Evolutionary conservation across 2,329 filamentous ascomycete species (phyloP).

Genomic region (Talaromyces sp.): DNA sequence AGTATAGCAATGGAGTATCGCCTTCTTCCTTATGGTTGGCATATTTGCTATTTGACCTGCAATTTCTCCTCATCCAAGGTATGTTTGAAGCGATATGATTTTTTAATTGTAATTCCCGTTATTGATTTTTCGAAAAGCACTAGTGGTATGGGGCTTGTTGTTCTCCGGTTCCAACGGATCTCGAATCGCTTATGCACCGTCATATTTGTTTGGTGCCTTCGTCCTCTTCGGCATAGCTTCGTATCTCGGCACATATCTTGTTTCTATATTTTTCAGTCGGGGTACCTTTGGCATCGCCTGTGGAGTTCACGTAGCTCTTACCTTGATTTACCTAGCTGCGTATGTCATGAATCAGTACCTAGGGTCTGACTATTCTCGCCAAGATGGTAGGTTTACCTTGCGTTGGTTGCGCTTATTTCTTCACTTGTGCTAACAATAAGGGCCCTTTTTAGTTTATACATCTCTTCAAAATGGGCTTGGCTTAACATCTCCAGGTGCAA

Average conservation of each 20-base stretch:
- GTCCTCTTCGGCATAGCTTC: slow-evolving; percentile 76
- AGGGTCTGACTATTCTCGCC: not conserved
- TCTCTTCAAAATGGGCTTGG: slow-evolving; percentile 3
- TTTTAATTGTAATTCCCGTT: not conserved
- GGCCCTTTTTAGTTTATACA: not conserved
- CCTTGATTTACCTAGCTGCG: slow-evolving; percentile 1
- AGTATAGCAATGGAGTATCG: slow-evolving; percentile 88
- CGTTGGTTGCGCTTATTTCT: not conserved
- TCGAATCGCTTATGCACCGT: slow-evolving; percentile 68
- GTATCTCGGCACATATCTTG: slow-evolving; percentile 69
- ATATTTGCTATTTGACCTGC: slow-evolving; percentile 75
- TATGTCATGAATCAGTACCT: slow-evolving; percentile 6
- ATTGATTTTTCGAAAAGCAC: not conserved
- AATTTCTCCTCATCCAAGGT: slow-evolving; percentile 50
- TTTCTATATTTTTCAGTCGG: slow-evolving; percentile 72
- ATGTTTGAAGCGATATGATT: not conserved
- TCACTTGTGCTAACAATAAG: not conserved
- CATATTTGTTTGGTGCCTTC: slow-evolving; percentile 77
- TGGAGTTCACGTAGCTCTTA: slow-evolving; percentile 37
- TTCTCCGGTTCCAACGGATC: slow-evolving; percentile 28
- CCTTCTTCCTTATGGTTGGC: slow-evolving; percentile 79
- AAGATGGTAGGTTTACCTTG: not conserved
- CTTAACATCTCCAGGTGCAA: slow-evolving; percentile 67
- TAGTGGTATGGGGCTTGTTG: not conserved
- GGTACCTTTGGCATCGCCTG: slow-evolving; percentile 80